Percentiles rank a stretch among this genome's conserved stretches.
phyloP scores from a whole-genome alignment of 75 land plant genomes.

The Cunninghamia lanceolata region DNA sequence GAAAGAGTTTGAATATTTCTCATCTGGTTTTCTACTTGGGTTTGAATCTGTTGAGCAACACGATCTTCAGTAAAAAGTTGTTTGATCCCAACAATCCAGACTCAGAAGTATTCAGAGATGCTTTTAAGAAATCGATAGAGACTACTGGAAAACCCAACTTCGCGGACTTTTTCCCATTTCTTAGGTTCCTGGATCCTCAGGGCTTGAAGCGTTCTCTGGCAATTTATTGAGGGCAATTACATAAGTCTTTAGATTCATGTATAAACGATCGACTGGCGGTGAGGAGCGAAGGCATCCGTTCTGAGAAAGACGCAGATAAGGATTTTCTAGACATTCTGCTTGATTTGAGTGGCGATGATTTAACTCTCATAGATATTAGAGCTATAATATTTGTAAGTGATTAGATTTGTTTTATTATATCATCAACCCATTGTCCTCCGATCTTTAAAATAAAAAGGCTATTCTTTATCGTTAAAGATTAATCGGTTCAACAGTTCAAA shows the following conservation, averaged over 20 bases:
- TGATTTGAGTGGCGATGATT: background rate
- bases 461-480: too few relatives aligned
- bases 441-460: too few relatives aligned
- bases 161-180: background rate
- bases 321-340: slow-evolving; percentile 2
- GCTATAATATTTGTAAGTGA: background rate
- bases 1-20: background rate
- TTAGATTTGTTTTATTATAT: background rate
- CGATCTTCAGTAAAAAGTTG: too few relatives aligned
- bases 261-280: background rate
- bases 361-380: background rate
- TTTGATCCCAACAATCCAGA: too few relatives aligned
- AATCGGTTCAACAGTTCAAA: too few relatives aligned
- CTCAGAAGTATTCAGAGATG: background rate
- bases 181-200: background rate
- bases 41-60: background rate
- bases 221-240: background rate
- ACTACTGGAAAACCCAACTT: background rate
- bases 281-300: background rate
- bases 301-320: background rate
- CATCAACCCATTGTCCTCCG: background rate
- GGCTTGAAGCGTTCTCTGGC: background rate
- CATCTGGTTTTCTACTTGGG: background rate
- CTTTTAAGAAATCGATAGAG: background rate
- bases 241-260: background rate